A percentile compares a stretch with the other conserved stretches of the same genome.
Evolutionary conservation across 2,329 filamentous ascomycete species (phyloP).

Genomic region (Colletotrichum sp.): DNA sequence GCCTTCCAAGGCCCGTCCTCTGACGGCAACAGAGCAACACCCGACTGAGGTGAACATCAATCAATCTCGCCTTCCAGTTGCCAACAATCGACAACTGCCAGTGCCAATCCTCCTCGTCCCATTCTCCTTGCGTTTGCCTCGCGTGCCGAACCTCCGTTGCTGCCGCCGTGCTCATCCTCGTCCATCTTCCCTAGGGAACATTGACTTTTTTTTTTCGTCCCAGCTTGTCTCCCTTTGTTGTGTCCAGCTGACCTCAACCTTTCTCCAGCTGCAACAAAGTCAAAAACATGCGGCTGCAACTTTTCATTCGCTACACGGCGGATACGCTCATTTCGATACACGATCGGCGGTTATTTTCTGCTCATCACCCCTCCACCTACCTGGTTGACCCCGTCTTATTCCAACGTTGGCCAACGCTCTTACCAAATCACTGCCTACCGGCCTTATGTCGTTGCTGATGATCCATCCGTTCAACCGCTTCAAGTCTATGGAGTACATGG

Average conservation of each 20-base stretch:
- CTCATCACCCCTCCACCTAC: constrained; percentile 5
- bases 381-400: constrained; percentile 7
- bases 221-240: neutral
- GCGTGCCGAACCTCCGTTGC: constrained; percentile 10
- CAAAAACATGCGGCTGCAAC: neutral
- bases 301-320: neutral
- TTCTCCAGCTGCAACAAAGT: constrained; percentile 19
- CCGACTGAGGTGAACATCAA: neutral
- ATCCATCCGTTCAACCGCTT: neutral
- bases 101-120: neutral
- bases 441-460: neutral
- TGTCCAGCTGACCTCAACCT: constrained; percentile 21
- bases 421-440: neutral
- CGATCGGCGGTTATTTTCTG: constrained; percentile 9
- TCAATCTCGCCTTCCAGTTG: neutral
- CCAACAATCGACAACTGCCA: neutral
- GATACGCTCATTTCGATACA: constrained; percentile 2
- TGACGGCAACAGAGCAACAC: neutral
- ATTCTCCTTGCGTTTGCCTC: neutral
- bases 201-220: constrained; percentile 8
- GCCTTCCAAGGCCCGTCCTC: neutral
- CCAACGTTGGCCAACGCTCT: neutral
- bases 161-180: neutral
- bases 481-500: neutral
- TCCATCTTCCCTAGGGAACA: neutral